Conservation (phyloP, 2,329 filamentous ascomycete species). For the Plectosphaerella sp. region DNA sequence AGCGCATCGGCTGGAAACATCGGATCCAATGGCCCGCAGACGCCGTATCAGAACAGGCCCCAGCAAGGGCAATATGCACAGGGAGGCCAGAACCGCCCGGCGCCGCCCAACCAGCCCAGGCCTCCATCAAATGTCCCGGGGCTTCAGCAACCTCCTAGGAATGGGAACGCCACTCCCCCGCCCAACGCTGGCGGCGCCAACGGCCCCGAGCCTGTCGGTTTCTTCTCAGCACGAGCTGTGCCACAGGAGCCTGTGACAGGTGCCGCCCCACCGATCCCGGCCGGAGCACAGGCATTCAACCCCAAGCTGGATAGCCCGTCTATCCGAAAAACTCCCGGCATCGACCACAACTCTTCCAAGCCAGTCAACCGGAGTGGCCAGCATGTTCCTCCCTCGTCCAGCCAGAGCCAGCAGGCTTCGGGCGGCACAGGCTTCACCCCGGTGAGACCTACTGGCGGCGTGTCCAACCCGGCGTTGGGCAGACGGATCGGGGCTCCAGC, state of each 20-base stretch:
- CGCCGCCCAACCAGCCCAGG: slow-evolving; percentile 11
- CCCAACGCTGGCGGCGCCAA: slow-evolving; percentile 14
- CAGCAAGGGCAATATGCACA: slow-evolving; percentile 9
- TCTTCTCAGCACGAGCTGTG: slow-evolving; percentile 68
- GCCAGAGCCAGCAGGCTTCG: slow-evolving; percentile 11
- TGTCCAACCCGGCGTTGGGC: slow-evolving; percentile 50
- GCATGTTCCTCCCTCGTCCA: slow-evolving; percentile 40
- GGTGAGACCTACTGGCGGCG: slow-evolving; percentile 6
- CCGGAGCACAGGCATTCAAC: slow-evolving; percentile 57
- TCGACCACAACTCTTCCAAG: slow-evolving; percentile 75
- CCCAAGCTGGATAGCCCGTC: slow-evolving; percentile 76
- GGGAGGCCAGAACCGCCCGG: background rate
- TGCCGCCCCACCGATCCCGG: slow-evolving; percentile 30
- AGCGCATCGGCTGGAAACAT: slow-evolving; percentile 22
- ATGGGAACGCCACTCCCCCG: slow-evolving; percentile 14
- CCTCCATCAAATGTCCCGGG: slow-evolving; percentile 10
- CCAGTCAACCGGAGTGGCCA: slow-evolving; percentile 59
- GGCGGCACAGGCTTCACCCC: slow-evolving; percentile 13
- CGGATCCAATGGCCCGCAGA: slow-evolving; percentile 27
- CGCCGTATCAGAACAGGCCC: slow-evolving; percentile 23
- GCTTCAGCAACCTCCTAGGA: slow-evolving; percentile 5
- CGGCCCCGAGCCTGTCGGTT: slow-evolving; percentile 46
- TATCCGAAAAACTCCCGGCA: slow-evolving; percentile 81
- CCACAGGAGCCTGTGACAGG: slow-evolving; percentile 34
- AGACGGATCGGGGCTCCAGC: slow-evolving; percentile 57